Base-by-base conservation (phyloP, 805 yeast genomes). In the Saturnispora saitoi region DNA sequence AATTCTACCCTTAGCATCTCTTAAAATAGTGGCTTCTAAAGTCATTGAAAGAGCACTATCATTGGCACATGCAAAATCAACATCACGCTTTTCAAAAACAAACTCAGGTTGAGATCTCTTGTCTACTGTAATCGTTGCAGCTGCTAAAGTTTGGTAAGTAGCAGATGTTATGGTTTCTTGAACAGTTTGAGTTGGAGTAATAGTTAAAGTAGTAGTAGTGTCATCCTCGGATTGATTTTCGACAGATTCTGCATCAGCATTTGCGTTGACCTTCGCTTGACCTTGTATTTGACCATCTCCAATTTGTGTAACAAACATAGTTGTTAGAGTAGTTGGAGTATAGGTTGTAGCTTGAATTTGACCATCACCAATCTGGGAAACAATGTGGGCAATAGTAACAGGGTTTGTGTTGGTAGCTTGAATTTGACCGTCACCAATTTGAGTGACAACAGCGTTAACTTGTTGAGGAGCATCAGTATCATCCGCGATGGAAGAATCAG, bases 1-100 rank as follows among this genome's bases (percentile, higher is more conserved):
- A 56, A 83, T 68, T 75, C 91, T 79, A 42, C 84, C 84, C 52
- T 69, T 56, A 32, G 73, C 62, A 60, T 83, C 91, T 11, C 69
- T 73, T 59, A 84, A 70, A 43, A 77, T 59, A 55, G 79, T 67
- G 19, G 59, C 69, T 34, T 70, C 66, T 60, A 84, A 72, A 32
- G 73, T 69, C 74, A 83, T 70, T 40, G 80, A 69, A 59, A 84
- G 71, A 40, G 85, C 69, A 54, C 71, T 67, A 40, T 66, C 66
- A 43, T 71, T 65, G 46, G 69, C 61, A 66, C 86, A 78, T 32
- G 80, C 63, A 31, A 60, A 65, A 31, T 63, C 51, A 12, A 43
- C 32, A 22, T 56, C 56, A 41, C 57, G 58, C 46, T 54, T 51
- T 39, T 47, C 45, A 17, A 47, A 24, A 3, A n/a, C 4, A 4